phyloP scores from a whole-genome alignment of 371 early-diverging fungal species.

The Dichotomocladium elegans region DNA sequence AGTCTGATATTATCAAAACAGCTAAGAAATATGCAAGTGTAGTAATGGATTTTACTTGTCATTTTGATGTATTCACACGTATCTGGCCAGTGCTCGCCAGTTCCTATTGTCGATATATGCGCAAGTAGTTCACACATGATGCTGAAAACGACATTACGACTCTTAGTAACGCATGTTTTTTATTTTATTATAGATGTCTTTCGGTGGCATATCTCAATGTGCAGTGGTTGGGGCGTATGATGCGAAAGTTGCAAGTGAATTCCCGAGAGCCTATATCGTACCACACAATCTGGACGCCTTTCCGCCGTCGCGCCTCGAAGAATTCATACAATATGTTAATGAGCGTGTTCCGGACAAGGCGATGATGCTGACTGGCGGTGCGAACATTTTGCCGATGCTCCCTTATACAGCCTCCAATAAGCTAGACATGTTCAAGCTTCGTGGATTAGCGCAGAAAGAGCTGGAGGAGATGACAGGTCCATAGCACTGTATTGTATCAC shows the following conservation, averaged over 20 bases:
- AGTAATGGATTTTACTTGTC: neutral
- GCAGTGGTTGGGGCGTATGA: neutral
- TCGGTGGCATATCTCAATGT: neutral
- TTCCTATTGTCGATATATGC: neutral
- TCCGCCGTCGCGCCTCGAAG: neutral
- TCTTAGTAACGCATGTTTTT: neutral
- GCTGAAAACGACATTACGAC: neutral
- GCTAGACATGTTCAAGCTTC: neutral
- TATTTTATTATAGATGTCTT: neutral
- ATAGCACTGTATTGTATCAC: too few relatives aligned
- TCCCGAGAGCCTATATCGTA: neutral
- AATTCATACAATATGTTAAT: neutral
- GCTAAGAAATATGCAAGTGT: neutral
- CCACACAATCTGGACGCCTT: neutral
- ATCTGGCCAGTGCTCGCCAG: neutral
- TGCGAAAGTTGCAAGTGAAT: neutral
- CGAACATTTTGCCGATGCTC: neutral
- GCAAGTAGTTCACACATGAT: neutral
- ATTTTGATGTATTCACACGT: neutral
- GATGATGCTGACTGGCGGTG: neutral
- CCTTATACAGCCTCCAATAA: neutral
- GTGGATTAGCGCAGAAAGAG: neutral
- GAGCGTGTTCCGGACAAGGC: neutral
- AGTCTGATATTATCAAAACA: neutral
- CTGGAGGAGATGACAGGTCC: too few relatives aligned